Evolutionary conservation across 345 rosid species (phyloP).

Genomic region (rapeseed (Brassica napus)): Da-Ae NC_063446.1:34129001-34129500

Average conservation of each 20-base stretch:
- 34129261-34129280: slow-evolving; percentile 89
- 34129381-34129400: not conserved
- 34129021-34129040: too few relatives aligned
- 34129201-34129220: too few relatives aligned
- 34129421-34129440: slow-evolving; percentile 79
- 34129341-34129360: slow-evolving; percentile 39
- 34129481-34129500: slow-evolving; percentile 71
- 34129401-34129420: not conserved
- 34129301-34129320: slow-evolving; percentile 74
- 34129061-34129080: too few relatives aligned
- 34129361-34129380: not conserved
- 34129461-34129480: slow-evolving; percentile 80
- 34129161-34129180: too few relatives aligned
- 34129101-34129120: too few relatives aligned
- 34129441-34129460: slow-evolving; percentile 66
- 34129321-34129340: slow-evolving; percentile 81
- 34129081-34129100: too few relatives aligned
- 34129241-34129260: slow-evolving; percentile 98
- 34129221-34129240: slow-evolving; percentile 1
- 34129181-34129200: too few relatives aligned
- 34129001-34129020: not conserved
- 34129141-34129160: too few relatives aligned
- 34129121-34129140: too few relatives aligned
- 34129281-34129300: slow-evolving; percentile 86
- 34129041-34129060: too few relatives aligned